Base-by-base conservation (phyloP, 1,139 yeast genomes). In the Geotrichum bryndzae region DNA sequence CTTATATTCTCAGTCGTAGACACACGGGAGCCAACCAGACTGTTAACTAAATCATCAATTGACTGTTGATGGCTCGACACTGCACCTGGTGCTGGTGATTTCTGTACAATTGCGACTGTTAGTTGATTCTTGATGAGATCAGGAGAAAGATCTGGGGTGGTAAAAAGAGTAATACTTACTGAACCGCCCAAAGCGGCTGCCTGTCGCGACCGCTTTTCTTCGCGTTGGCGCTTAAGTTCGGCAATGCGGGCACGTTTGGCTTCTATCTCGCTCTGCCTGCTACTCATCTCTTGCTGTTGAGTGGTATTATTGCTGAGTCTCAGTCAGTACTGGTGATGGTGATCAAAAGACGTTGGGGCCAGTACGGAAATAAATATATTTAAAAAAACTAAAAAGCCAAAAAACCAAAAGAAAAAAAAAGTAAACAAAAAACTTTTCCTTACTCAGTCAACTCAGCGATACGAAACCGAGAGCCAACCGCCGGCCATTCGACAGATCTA, bases 211-310 rank as follows among this genome's bases (percentile, higher is more conserved):
- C 70, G 64, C 50, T 68, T 64, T 35, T 65, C 68, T 55, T 72
- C 75, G 22, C 80, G 72, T 64, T 70, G 72, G 18, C 76, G 70
- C 58, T 79, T 73, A 41, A 82, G 73, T 66, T 78, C 82, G 52
- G 79, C 82, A 51, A 82, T 74, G 57, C 76, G 75, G 58, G 76
- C 82, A 64, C 75, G 73, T 64, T 80, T 82, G 66, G 80, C 80
- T 66, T 80, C 84, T 56, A 80, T 77, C 65, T 78, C 80, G 38
- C 73, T 70, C 62, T 72, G 72, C 61, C 79, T 69, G 61, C 72
- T 70, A 56, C 58, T 62, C 61, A 61, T 63, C 6, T 51, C n/a
- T 29, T 55, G 31, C 46, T 25, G 45, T 35, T 15, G n/a, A 23
- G 45, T n/a, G 23, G 22, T 41, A 18, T 3, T n/a, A 10, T 38